Percentiles rank a stretch among this genome's conserved stretches.
phyloP scores from a whole-genome alignment of 345 rosid genomes.

The Euclidium syriacum region DNA sequence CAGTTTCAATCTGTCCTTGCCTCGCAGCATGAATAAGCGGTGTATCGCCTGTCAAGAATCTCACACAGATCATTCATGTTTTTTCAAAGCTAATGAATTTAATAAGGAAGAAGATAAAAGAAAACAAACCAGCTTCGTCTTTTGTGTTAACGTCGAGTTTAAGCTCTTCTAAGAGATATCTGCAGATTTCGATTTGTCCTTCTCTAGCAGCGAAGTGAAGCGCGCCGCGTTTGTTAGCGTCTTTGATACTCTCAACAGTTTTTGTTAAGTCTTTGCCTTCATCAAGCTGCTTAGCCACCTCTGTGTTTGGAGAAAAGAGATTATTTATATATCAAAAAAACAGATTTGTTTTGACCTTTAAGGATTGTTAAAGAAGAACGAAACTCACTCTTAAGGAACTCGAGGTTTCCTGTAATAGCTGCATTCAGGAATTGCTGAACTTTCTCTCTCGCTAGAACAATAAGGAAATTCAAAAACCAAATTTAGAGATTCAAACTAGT shows the following conservation, averaged over 20 bases:
- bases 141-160: slow-evolving; percentile 56
- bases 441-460: slow-evolving; percentile 59
- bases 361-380: too few species aligned
- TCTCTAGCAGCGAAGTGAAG: slow-evolving; percentile 94
- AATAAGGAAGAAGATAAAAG: neutral
- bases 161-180: slow-evolving; percentile 73
- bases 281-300: slow-evolving; percentile 65
- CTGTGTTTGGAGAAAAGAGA: slow-evolving; percentile 40
- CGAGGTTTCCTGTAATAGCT: slow-evolving; percentile 67
- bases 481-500: neutral
- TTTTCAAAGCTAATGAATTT: neutral
- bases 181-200: slow-evolving; percentile 77
- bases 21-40: slow-evolving; percentile 91
- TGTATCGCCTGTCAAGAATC: slow-evolving; percentile 66
- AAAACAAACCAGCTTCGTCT: slow-evolving; percentile 75
- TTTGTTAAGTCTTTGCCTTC: slow-evolving; percentile 60
- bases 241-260: slow-evolving; percentile 76
- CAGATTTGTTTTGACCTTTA: too few species aligned
- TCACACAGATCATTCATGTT: slow-evolving; percentile 5
- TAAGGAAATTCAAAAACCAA: neutral
- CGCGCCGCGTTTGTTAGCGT: slow-evolving; percentile 89
- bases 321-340: too few species aligned
- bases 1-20: slow-evolving; percentile 73
- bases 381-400: slow-evolving; percentile 77
- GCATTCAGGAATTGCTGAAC: slow-evolving; percentile 68